Evolutionary conservation across 495 filamentous ascomycete genomes (phyloP).

Genomic region (Daldinia decipiens): DNA sequence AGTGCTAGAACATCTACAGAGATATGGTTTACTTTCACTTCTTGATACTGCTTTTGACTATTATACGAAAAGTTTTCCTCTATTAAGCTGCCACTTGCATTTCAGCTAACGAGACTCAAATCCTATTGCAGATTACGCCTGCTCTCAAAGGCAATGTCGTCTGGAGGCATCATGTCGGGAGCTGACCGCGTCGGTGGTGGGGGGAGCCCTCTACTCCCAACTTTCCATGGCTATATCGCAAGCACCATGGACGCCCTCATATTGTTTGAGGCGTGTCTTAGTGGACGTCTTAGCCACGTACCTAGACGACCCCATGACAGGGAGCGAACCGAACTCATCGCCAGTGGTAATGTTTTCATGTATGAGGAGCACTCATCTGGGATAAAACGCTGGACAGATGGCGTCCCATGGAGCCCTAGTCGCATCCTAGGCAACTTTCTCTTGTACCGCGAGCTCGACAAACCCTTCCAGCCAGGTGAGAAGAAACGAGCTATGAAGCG

Average conservation of each 20-base stretch:
- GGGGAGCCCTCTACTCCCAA: slow-evolving; percentile 52
- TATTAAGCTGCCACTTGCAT: slow-evolving; percentile 28
- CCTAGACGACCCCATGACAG: slow-evolving; percentile 86
- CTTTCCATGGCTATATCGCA: slow-evolving; percentile 72
- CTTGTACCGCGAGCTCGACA: slow-evolving; percentile 86
- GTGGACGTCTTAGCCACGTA: slow-evolving; percentile 74
- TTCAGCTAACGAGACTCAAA: slow-evolving; percentile 18
- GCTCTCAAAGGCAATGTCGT: slow-evolving; percentile 18
- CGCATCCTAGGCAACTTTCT: slow-evolving; percentile 89
- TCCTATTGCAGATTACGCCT: slow-evolving; percentile 16
- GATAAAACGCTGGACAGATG: slow-evolving; percentile 95
- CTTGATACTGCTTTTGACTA: slow-evolving; percentile 12
- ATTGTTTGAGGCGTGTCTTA: slow-evolving; percentile 78
- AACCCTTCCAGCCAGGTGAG: slow-evolving; percentile 84
- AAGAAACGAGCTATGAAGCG: slow-evolving; percentile 89
- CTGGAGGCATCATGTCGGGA: slow-evolving; percentile 25
- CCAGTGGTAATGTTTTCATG: slow-evolving; percentile 86
- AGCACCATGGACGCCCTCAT: slow-evolving; percentile 79
- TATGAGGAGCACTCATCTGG: slow-evolving; percentile 89
- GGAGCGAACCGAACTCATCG: slow-evolving; percentile 77
- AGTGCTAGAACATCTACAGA: slow-evolving; percentile 9
- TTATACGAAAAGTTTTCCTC: slow-evolving; percentile 27
- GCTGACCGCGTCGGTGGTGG: slow-evolving; percentile 21
- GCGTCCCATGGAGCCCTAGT: slow-evolving; percentile 88
- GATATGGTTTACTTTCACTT: slow-evolving; percentile 31